Conservation (phyloP, 2,329 filamentous ascomycete genomes). For the Massarina eburnea region DNA sequence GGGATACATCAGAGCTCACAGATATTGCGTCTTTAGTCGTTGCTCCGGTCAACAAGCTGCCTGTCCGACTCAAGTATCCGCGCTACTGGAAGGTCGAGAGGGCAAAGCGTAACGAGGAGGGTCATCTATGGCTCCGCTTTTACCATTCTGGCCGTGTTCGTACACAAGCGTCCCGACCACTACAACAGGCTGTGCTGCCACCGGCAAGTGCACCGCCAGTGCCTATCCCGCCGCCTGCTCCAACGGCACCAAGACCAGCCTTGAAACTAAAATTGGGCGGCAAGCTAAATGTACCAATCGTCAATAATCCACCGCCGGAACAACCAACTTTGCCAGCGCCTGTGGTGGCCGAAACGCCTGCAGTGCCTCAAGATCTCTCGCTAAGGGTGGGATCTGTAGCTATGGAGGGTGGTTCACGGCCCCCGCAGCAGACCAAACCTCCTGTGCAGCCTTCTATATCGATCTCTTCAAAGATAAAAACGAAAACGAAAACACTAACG, state of each 20-base stretch:
- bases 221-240: background rate
- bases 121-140: constrained; percentile 43
- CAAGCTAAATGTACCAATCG: background rate
- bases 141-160: constrained; percentile 26
- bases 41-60: constrained; percentile 52
- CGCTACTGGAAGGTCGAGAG: constrained; percentile 59
- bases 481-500: background rate
- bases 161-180: constrained; percentile 12
- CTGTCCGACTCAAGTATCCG: constrained; percentile 56
- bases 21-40: constrained; percentile 62
- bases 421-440: background rate
- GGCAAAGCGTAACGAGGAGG: constrained; percentile 18
- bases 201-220: background rate
- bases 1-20: constrained; percentile 59
- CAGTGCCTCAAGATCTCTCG: background rate
- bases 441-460: background rate
- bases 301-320: background rate
- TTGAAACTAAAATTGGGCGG: background rate
- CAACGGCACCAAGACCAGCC: background rate
- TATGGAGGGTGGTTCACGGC: background rate
- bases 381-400: background rate
- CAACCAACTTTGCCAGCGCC: background rate
- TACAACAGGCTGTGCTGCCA: constrained; percentile 1
- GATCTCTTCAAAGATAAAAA: background rate
- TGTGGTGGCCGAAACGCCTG: background rate